A percentile compares a stretch with the other conserved stretches of the same genome.
Evolutionary conservation across 371 early-diverging fungal species (phyloP).

Genomic region (Zychaea mexicana): DNA sequence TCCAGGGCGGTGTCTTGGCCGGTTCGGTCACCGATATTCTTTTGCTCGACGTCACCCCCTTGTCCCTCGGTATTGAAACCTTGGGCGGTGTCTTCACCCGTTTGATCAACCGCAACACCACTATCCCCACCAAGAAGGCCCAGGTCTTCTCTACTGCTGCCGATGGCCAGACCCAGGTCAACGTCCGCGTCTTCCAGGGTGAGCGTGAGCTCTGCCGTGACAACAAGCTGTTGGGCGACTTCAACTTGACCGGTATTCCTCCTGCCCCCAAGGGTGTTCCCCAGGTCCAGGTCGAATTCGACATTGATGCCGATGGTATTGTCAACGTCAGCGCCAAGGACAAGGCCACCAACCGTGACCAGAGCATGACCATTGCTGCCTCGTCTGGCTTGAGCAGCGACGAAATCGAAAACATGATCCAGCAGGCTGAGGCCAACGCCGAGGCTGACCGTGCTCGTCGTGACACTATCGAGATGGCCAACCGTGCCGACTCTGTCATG

Average conservation of each 20-base stretch:
- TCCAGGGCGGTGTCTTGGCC: conserved; percentile 98
- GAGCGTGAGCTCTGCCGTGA: conserved; percentile 97
- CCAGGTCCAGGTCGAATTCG: conserved; percentile 95
- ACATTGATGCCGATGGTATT: conserved; percentile 99
- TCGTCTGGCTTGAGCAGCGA: conserved; percentile 94
- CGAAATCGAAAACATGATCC: conserved; percentile 97
- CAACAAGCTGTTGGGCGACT: conserved; percentile 98
- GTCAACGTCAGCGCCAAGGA: conserved; percentile 98
- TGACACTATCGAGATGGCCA: conserved; percentile 92
- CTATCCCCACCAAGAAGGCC: conserved; percentile 99
- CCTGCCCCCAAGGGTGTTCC: conserved; percentile 95
- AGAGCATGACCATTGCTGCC: conserved; percentile 95
- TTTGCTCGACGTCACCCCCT: conserved; percentile 97
- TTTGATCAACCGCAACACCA: conserved; percentile 98
- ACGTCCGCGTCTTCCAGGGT: conserved; percentile 99
- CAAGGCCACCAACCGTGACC: conserved; percentile 94
- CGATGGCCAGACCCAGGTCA: conserved; percentile 98
- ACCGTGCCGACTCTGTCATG: conserved; percentile 92
- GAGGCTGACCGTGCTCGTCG: conserved; percentile 92
- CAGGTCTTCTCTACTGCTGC: conserved; percentile 99
- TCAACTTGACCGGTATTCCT: conserved; percentile 89
- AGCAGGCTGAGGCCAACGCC: conserved; percentile 89
- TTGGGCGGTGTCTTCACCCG: conserved; percentile 97
- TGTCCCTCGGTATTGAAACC: conserved; percentile 98
- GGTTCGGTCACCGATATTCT: conserved; percentile 95